Conservation (phyloP, 2,329 filamentous ascomycete species). For the Venturia carpophila region DNA sequence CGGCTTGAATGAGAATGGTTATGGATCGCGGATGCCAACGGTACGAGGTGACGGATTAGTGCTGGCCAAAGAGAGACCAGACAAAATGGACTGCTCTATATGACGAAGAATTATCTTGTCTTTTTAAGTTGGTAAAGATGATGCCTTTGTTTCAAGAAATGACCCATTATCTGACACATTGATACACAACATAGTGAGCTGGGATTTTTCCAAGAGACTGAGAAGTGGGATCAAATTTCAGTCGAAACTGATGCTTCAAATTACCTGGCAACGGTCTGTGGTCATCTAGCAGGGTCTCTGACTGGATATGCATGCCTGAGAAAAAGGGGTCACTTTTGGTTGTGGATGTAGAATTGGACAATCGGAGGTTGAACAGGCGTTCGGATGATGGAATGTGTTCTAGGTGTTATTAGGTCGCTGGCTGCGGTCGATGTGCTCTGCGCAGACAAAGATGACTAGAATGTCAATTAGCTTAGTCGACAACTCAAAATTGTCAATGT, state of each 20-base stretch:
- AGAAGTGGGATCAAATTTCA: neutral
- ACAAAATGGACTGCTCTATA: neutral
- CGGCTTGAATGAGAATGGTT: neutral
- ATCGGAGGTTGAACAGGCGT: neutral
- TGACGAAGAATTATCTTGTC: neutral
- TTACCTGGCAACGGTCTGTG: neutral
- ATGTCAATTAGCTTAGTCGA: neutral
- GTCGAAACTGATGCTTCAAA: neutral
- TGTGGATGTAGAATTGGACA: neutral
- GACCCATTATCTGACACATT: neutral
- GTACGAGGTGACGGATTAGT: slow-evolving; percentile 2
- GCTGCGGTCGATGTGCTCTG: neutral
- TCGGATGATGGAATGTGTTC: neutral
- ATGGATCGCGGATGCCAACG: neutral
- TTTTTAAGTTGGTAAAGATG: neutral
- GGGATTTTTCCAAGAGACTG: neutral
- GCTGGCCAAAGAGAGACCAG: neutral
- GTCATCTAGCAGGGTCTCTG: neutral
- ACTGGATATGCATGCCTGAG: neutral
- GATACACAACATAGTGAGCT: neutral
- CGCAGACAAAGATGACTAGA: neutral
- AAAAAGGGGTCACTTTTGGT: no score
- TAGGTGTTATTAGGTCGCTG: neutral
- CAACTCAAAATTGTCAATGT: neutral
- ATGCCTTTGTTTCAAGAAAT: neutral